Base-by-base conservation (phyloP, 768 basidiomycete genomes). In the Lactifluus hygrophoroides region DNA sequence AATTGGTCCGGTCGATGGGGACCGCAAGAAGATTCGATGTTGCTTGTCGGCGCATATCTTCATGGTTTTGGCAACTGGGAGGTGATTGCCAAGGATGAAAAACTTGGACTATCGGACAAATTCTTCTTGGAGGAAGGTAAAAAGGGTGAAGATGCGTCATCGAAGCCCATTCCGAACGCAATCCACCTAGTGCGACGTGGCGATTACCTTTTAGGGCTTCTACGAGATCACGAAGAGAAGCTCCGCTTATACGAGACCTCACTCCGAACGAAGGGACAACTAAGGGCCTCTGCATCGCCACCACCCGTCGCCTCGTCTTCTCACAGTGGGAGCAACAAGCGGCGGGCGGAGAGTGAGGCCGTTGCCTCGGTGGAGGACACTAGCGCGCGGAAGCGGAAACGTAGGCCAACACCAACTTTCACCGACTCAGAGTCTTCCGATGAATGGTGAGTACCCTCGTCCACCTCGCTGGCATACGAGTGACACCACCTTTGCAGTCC, bases 21-120 rank as follows among this genome's bases (percentile, higher is more conserved):
- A 17, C 82, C 87, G 32, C 82, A 84, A 61, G 94, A 98, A 64
- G 96, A 99, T 70, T 85, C 94, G 3, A 90, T 94, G 84, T 78
- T 99, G 17, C 81, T 99, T 37, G 86, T 97, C 47, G 96, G 96
- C 35, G 92, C 96, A 10, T 97, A 80, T 76, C 67, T 87, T 19
- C 88, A 98, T 65, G 96, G 96, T 19, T 95, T 98, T 69, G 95
- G 94, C 14, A 90, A 88, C 67, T 99, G 96, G 96, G 96, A 98
- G 68, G 80, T 81, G 25, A 98, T 98, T 79, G 82, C 84, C 56
- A 90, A 94, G 73, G 96, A 99, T 69, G 71, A 82, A 13, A 82
- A 82, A 59, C 83, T 99, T 13, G 83, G 84, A 2, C 78, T 99
- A 14, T 80, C 84, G 1, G 92, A 88, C 71, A 97, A 97, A 69